Evolutionary conservation across 768 basidiomycete species (phyloP).

Genomic region (Panaeolus papilionaceus): DNA sequence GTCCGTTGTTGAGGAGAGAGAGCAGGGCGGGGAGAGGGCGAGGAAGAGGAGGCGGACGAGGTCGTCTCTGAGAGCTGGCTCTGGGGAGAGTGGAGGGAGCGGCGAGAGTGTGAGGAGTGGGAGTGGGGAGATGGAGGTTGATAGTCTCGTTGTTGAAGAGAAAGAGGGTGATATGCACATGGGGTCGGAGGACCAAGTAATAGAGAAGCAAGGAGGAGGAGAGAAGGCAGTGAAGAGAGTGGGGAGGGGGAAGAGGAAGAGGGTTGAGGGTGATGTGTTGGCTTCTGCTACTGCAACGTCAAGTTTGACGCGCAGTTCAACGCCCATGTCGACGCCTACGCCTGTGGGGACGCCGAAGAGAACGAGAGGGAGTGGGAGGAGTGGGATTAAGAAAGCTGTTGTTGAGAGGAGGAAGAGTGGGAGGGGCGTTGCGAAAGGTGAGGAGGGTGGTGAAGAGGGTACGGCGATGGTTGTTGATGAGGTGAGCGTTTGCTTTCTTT

Average conservation of each 20-base stretch:
- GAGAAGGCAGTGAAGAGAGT: not conserved
- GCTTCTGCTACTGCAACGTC: not conserved
- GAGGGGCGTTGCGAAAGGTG: not conserved
- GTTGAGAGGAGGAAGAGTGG: not conserved
- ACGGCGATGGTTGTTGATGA: not conserved
- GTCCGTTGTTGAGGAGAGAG: not conserved
- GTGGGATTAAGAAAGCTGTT: conserved; percentile 4
- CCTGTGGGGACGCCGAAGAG: not conserved
- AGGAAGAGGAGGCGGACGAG: conserved; percentile 4
- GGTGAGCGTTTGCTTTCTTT: not conserved
- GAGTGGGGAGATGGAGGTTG: not conserved
- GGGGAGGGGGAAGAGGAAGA: conserved; percentile 10
- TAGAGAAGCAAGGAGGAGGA: not conserved
- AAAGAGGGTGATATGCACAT: too few species aligned
- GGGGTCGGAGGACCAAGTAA: too few species aligned
- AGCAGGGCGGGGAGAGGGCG: not conserved
- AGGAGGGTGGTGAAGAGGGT: not conserved
- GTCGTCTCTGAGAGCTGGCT: not conserved
- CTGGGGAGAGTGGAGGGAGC: not conserved
- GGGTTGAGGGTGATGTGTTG: not conserved
- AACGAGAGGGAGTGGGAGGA: conserved; percentile 7
- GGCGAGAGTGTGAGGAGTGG: not conserved
- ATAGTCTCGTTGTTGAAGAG: too few species aligned
- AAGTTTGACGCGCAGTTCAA: not conserved
- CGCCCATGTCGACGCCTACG: not conserved